phyloP scores from a whole-genome alignment of 352 stramenopile genomes.

The Globisporangium polare region DNA sequence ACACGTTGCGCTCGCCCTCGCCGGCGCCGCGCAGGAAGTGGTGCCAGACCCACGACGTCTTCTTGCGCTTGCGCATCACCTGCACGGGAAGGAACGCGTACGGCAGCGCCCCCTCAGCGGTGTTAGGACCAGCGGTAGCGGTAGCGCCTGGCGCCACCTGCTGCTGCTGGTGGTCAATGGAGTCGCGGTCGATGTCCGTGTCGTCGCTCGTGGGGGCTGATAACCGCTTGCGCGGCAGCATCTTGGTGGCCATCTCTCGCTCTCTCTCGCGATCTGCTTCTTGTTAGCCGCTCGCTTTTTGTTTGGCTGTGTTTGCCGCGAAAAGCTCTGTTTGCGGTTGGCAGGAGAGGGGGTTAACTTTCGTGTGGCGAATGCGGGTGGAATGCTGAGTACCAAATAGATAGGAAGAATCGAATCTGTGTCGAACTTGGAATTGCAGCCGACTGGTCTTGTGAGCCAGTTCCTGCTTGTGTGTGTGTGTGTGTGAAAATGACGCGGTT shows the following conservation, averaged over 20 bases:
- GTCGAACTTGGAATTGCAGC: no score
- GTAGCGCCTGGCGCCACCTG: not conserved
- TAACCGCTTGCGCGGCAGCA: conserved; percentile 3
- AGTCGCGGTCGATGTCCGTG: not conserved
- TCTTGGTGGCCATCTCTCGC: not conserved
- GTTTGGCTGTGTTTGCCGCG: no score
- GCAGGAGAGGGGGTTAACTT: no score
- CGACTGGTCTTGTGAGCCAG: no score
- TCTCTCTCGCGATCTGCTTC: no score
- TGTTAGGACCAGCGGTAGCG: no score
- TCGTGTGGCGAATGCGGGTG: no score
- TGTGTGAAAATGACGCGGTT: no score
- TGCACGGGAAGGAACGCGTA: conserved; percentile 6
- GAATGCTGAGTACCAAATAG: no score
- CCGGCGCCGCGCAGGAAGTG: conserved; percentile 9
- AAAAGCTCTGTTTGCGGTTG: no score
- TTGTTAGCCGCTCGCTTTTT: not conserved
- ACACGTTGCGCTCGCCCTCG: conserved; percentile 7
- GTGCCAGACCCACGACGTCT: conserved; percentile 16
- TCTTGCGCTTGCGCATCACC: conserved; percentile 12
- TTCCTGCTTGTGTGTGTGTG: no score
- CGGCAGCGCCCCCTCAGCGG: not conserved
- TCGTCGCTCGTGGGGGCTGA: not conserved
- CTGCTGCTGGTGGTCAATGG: not conserved
- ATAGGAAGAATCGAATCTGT: no score